phyloP scores from a whole-genome alignment of 257 asterid species.

The Ballota nigra region DNA sequence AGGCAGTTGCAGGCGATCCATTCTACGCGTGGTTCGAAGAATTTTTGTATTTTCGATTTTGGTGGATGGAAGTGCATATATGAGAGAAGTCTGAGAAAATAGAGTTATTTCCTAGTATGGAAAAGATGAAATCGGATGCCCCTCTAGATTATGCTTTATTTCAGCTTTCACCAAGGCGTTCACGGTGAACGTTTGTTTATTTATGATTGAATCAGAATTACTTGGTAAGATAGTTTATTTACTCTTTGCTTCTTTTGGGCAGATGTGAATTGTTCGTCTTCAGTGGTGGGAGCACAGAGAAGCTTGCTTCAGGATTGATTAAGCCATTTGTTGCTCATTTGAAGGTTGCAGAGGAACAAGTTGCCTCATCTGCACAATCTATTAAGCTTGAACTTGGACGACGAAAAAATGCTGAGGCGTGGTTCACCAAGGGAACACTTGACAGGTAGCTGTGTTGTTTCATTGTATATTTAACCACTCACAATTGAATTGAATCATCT shows the following conservation, averaged over 20 bases:
- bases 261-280: slow-evolving; percentile 90
- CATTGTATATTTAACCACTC: not conserved
- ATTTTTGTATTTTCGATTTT: not conserved
- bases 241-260: slow-evolving; percentile 27
- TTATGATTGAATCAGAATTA: not conserved
- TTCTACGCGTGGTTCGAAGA: not conserved
- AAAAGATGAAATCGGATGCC: slow-evolving; percentile 58
- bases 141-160: slow-evolving; percentile 85
- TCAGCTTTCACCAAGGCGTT: slow-evolving; percentile 82
- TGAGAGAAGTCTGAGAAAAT: slow-evolving; percentile 31
- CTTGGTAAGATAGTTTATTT: slow-evolving; percentile 1
- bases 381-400: slow-evolving; percentile 78
- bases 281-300: slow-evolving; percentile 71
- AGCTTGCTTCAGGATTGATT: slow-evolving; percentile 85
- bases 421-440: slow-evolving; percentile 98
- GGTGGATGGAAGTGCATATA: slow-evolving; percentile 29
- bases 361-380: slow-evolving; percentile 58
- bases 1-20: slow-evolving; percentile 16
- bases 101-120: slow-evolving; percentile 25
- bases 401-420: slow-evolving; percentile 49
- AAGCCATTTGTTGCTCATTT: slow-evolving; percentile 82
- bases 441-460: slow-evolving; percentile 59
- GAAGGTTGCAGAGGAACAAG: slow-evolving; percentile 77
- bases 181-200: slow-evolving; percentile 43
- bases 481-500: not conserved